These are phyloP conservation scores for Barnettozyma pratensis DNA, from an alignment of 805 yeast species.

Conservation along the genomic window DNA sequence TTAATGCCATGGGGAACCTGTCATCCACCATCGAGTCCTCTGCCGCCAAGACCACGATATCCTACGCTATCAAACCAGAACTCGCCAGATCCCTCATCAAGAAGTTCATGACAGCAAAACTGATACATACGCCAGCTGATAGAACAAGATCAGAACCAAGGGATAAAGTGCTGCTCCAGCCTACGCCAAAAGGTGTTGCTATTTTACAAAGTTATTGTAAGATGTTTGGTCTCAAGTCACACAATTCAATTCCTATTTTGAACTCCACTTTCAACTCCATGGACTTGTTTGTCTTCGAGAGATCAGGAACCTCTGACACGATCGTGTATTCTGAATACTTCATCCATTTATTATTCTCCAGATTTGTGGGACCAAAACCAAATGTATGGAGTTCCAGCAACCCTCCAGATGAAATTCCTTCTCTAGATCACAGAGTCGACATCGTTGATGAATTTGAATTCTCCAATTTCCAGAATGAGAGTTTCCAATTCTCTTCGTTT, in stretches of 20 bases:
- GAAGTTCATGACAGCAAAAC: conserved; percentile 52
- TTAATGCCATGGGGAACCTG: conserved; percentile 45
- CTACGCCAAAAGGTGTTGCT: conserved; percentile 88
- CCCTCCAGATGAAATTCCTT: conserved; percentile 44
- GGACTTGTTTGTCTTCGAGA: conserved; percentile 63
- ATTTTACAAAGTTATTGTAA: conserved; percentile 56
- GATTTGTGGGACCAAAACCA: conserved; percentile 60
- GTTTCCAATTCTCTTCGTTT: conserved; percentile 4
- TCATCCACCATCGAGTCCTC: conserved; percentile 42
- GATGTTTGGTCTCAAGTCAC: conserved; percentile 44
- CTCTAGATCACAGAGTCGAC: conserved; percentile 29
- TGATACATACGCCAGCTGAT: conserved; percentile 72
- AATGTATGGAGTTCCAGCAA: conserved; percentile 64
- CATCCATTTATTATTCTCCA: conserved; percentile 56
- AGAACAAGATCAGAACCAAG: conserved; percentile 53
- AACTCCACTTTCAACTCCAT: conserved; percentile 61
- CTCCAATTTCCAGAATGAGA: conserved; percentile 22
- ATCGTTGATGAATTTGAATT: conserved; percentile 31
- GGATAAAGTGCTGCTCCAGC: conserved; percentile 51
- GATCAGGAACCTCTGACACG: conserved; percentile 52
- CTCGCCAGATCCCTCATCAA: conserved; percentile 43
- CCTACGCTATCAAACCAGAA: conserved; percentile 47
- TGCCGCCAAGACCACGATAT: conserved; percentile 47
- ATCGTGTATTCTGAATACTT: conserved; percentile 59
- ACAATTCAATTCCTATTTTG: conserved; percentile 41